These are phyloP conservation scores for Nymphaea colorata DNA, from an alignment of 164 flowering plant species.

Conservation along the genomic window DNA sequence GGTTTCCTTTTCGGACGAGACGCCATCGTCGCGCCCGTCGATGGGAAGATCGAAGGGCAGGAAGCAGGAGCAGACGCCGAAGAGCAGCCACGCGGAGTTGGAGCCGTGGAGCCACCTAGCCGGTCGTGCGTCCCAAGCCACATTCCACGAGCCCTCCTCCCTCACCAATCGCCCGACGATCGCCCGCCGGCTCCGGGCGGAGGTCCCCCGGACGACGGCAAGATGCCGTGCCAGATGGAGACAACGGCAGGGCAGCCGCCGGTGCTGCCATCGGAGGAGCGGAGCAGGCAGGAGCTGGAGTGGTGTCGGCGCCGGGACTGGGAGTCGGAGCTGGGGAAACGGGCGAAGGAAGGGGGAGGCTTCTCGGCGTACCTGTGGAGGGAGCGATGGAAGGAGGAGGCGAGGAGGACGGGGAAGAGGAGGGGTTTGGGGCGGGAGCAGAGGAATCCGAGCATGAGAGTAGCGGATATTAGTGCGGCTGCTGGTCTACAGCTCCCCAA, in stretches of 20 bases:
- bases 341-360: conserved; percentile 12
- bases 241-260: conserved; percentile 25
- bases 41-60: no score
- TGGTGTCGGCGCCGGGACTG: conserved; percentile 15
- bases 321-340: conserved; percentile 7
- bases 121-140: conserved; percentile 69
- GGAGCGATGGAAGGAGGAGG: not conserved
- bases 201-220: conserved; percentile 24
- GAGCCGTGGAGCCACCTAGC: conserved; percentile 86
- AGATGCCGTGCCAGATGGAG: conserved; percentile 60
- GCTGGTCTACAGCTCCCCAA: no score
- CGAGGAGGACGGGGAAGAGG: not conserved
- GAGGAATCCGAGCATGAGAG: not conserved
- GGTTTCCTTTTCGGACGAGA: no score
- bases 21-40: no score
- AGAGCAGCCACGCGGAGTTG: conserved; percentile 74
- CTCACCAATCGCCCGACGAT: conserved; percentile 17
- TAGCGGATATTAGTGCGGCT: not conserved
- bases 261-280: not conserved
- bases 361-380: conserved; percentile 15
- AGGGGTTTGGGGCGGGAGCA: not conserved
- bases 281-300: conserved; percentile 19
- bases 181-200: conserved; percentile 1
- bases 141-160: conserved; percentile 92
- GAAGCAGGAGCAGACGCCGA: conserved; percentile 61